These are phyloP conservation scores for Blastocystis sp. DNA, from an alignment of 352 stramenopile genomes.

Conservation along the genomic window DNA sequence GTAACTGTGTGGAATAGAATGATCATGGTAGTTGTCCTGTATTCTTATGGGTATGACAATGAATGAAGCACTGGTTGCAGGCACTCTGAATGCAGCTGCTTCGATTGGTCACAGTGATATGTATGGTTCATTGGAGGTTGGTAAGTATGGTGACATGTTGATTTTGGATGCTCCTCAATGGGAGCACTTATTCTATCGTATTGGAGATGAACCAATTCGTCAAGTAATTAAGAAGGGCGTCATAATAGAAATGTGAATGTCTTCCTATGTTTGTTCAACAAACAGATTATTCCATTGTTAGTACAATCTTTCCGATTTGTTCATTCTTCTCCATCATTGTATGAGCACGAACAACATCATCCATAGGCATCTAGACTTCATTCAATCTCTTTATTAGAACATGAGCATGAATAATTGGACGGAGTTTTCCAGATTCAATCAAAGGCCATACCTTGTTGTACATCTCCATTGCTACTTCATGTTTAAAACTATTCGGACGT, in stretches of 20 bases:
- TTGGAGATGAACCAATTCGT: constrained; percentile 74
- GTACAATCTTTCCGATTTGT: constrained; percentile 65
- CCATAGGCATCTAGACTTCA: constrained; percentile 60
- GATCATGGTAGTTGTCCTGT: constrained; percentile 71
- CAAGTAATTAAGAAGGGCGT: constrained; percentile 74
- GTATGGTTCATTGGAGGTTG: constrained; percentile 74
- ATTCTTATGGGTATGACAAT: constrained; percentile 77
- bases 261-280: constrained; percentile 45
- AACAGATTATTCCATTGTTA: constrained; percentile 51
- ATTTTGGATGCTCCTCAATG: constrained; percentile 72
- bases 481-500: constrained; percentile 63
- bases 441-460: constrained; percentile 63
- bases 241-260: neutral
- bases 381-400: neutral
- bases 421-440: constrained; percentile 60
- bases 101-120: constrained; percentile 73
- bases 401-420: constrained; percentile 62
- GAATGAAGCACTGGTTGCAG: constrained; percentile 74
- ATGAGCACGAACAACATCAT: constrained; percentile 60
- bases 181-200: constrained; percentile 78
- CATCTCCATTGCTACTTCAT: constrained; percentile 61
- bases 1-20: neutral
- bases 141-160: constrained; percentile 73
- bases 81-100: constrained; percentile 76
- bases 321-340: constrained; percentile 65